Evolutionary conservation across 129 eudicot genomes (phyloP), one percentile per base, ranked within the genome.

Genomic region (Ambrosia artemisiifolia): DNA sequence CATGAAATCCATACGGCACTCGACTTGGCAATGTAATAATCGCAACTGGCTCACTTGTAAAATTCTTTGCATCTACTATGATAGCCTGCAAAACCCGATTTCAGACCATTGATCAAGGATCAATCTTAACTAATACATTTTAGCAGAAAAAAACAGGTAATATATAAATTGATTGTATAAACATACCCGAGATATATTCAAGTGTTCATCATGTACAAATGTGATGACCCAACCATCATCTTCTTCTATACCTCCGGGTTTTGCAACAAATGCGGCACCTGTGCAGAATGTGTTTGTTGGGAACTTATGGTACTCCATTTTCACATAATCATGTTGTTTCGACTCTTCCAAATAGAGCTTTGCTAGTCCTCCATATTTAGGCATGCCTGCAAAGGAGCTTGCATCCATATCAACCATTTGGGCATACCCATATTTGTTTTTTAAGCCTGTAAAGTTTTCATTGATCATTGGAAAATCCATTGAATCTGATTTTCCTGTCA

Each of bases 381-480:
- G 76, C 85, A 80, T 78, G 61, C 88, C 88, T 63, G 96, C 60
- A 20, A 60, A 53, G 54, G 88, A 83, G 82, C 92, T 85, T 6
- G 91, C 94, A 7, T 59, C 66, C 14, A 78, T 61, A 80, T 87
- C 90, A 48, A 83, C 81, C 9, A 55, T 76, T 76, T 90, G 91
- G 16, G 87, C 78, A 56, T 83, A 90, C 44, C 84, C 91, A 35
- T 69, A 90, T 71, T 74, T 87, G 69, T 85, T 87, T 76, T 55
- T 71, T 2, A 65, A 4, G 2, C 96, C 91, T 6, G 7, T 70
- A 19, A 62, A 78, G 14, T 73, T 76, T 19, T 85, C 87, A 81
- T 87, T 85, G 12, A 87, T 81, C 81, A 90, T 73, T 5, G 96
- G 93, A 69, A 90, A 87, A 19, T 90, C 96, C 91, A 90, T 87